These are phyloP conservation scores for Suillus ampliporus DNA, from an alignment of 768 basidiomycete species.

Conservation along the genomic window DNA sequence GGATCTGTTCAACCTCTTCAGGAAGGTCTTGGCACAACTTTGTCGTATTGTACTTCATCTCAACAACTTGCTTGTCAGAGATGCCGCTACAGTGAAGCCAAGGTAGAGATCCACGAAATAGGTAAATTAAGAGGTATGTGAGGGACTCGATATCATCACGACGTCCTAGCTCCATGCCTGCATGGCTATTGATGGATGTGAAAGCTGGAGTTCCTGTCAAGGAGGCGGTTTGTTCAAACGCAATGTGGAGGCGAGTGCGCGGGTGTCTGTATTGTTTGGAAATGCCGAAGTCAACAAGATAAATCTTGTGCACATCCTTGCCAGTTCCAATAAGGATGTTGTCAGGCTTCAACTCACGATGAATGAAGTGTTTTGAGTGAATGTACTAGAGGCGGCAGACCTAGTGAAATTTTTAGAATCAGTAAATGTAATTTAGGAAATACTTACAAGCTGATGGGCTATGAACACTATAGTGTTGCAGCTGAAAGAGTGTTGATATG, in stretches of 20 bases:
- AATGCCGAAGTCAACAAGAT: slow-evolving; percentile 66
- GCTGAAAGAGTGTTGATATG: slow-evolving; percentile 1
- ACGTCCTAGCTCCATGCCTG: not conserved
- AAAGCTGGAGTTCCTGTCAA: too few relatives aligned
- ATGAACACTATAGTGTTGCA: not conserved
- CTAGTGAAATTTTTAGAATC: not conserved
- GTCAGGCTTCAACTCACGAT: slow-evolving; percentile 70
- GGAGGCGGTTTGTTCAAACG: too few relatives aligned
- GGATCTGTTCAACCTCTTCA: slow-evolving; percentile 1
- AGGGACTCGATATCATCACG: not conserved
- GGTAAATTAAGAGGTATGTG: not conserved
- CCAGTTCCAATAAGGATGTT: slow-evolving; percentile 60
- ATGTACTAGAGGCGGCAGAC: not conserved
- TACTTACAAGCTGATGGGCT: not conserved
- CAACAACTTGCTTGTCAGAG: not conserved
- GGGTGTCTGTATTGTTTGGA: slow-evolving; percentile 32
- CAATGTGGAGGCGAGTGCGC: too few relatives aligned
- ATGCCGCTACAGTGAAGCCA: not conserved
- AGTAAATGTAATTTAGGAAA: not conserved
- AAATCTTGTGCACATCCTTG: slow-evolving; percentile 44
- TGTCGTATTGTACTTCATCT: not conserved
- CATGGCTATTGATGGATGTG: not conserved
- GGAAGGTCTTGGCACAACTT: not conserved
- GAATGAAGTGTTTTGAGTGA: slow-evolving; percentile 39
- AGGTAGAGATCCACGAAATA: not conserved